Conservation (phyloP, 148 eudicot species). For the Mesembryanthemum crystallinum region DNA sequence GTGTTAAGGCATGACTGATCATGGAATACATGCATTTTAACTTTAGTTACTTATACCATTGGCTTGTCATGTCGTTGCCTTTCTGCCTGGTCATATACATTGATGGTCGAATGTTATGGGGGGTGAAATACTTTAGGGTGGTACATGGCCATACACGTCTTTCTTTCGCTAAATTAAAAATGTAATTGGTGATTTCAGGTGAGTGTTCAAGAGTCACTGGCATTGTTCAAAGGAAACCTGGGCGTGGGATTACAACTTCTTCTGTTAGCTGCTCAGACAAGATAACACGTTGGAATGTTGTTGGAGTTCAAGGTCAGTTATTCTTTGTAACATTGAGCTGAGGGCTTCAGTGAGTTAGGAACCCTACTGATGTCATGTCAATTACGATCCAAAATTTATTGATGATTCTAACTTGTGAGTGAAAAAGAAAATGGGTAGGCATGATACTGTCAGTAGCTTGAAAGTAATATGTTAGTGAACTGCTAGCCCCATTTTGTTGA, state of each 20-base stretch:
- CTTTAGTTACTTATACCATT: not conserved
- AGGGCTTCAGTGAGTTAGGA: not conserved
- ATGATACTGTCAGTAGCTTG: not conserved
- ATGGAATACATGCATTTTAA: not conserved
- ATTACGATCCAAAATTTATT: not conserved
- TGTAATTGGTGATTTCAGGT: conserved; percentile 28
- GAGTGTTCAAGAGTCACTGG: conserved; percentile 37
- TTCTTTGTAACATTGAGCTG: not conserved
- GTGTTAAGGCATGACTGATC: not conserved
- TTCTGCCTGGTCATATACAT: too few relatives aligned
- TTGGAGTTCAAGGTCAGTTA: conserved; percentile 80
- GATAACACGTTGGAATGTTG: conserved; percentile 94
- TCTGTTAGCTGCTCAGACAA: conserved; percentile 98
- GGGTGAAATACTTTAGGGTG: not conserved
- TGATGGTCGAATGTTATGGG: too few relatives aligned
- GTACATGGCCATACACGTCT: not conserved
- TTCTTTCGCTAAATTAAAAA: not conserved
- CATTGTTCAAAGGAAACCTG: conserved; percentile 90
- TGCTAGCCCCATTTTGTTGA: not conserved
- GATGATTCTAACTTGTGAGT: not conserved
- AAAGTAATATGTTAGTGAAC: not conserved
- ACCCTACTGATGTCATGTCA: not conserved
- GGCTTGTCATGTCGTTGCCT: not conserved
- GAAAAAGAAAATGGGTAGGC: not conserved
- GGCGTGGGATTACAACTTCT: conserved; percentile 85